Base-by-base conservation (phyloP, 1,139 yeast genomes). In the Lodderomyces margitis region DNA sequence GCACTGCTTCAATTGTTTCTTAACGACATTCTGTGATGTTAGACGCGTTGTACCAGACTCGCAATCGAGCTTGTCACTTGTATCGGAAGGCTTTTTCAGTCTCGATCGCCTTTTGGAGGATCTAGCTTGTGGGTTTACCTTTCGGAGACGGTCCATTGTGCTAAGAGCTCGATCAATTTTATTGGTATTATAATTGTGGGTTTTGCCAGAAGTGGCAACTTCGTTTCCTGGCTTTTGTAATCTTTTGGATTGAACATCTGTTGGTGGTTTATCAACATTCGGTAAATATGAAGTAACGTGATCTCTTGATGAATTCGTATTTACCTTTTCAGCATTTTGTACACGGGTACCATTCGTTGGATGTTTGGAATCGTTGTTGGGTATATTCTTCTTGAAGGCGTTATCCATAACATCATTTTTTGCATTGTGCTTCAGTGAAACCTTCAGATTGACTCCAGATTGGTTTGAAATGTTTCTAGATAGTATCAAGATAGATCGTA, bases 1-100 rank as follows among this genome's bases (percentile, higher is more conserved):
- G 4, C 59, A 56, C 45, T 61, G 68, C 21, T 49, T 35, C 4
- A 63, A 38, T 5, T 46, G 43, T 20, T 46, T 52, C 12, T 47
- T 37, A 2, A 36, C 38, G 8, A 43, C 40, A 21, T 39, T 21
- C 7, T 36, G 23, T 8, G 42, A 25, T 21, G 46, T 41, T 5
- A 15, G 12, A 36, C 35, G 38, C 3, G 15, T 23, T 28, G 36
- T 28, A 4, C 32, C 32, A 6, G 19, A 5, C 12, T 28, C 32
- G 14, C 32, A 24, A 8, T 36, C 32, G 14, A 19, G 24, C 12
- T 33, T 33, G 11, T 24, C 4, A n/a, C 5, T 27, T 19, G 7
- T 10, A 8, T 12, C 9, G 9, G 36, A 9, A 4, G 14, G 10
- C 4, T 16, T 16, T 4, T 17, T 14, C 15, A n/a, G 11, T 11